phyloP scores from a whole-genome alignment of 202 grass and related monocot species.

The Hordeum pubiflorum region DNA sequence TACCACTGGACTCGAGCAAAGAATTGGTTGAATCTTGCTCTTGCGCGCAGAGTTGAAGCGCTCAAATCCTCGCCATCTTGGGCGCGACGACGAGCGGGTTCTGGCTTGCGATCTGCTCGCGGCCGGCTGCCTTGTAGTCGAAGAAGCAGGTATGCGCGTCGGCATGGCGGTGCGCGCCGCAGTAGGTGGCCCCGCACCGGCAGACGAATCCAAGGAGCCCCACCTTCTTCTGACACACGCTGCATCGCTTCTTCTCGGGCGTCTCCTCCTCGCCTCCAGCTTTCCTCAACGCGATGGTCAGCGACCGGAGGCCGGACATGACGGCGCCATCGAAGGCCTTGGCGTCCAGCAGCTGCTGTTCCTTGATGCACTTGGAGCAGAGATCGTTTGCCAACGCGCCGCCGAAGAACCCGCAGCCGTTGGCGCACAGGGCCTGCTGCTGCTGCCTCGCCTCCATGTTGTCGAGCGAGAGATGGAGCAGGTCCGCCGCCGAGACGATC shows the following conservation, averaged over 20 bases:
- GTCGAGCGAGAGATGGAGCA: too few species aligned
- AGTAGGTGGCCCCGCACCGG: not conserved
- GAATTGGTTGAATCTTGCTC: too few species aligned
- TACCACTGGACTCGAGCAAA: too few species aligned
- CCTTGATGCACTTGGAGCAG: not conserved
- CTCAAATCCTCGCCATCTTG: not conserved
- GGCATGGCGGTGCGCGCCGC: not conserved
- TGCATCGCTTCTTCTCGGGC: constrained; percentile 12
- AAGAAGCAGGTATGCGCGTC: too few species aligned
- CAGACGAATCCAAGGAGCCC: constrained; percentile 30
- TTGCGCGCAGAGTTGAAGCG: not conserved
- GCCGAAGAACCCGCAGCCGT: not conserved
- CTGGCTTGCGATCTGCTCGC: not conserved
- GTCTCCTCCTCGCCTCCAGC: not conserved
- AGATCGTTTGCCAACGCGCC: not conserved
- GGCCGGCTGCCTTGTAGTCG: not conserved
- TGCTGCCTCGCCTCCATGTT: not conserved
- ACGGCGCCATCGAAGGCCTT: not conserved
- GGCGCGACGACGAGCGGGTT: not conserved
- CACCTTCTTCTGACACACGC: constrained; percentile 27
- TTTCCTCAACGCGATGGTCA: not conserved
- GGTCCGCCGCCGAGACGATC: too few species aligned
- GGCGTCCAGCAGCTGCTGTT: not conserved
- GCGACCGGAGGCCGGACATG: not conserved
- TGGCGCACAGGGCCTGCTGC: not conserved